A percentile compares a stretch with the other conserved stretches of the same genome.
Conservation (phyloP, 495 filamentous ascomycete genomes). For the Penicillium flavigenum region DNA sequence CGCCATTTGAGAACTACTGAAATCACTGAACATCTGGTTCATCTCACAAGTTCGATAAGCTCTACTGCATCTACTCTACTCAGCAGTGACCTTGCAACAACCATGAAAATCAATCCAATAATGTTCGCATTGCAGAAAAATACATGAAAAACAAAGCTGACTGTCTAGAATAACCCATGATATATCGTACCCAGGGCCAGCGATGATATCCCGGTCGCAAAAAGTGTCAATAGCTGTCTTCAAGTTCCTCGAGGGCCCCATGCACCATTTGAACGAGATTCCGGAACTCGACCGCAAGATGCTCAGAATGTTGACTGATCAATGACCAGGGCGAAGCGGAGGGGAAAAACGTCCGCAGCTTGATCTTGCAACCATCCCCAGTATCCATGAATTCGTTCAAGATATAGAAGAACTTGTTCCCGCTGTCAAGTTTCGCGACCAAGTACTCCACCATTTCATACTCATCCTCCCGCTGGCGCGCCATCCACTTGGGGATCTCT, state of each 20-base stretch:
- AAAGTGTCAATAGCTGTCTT: slow-evolving; percentile 6
- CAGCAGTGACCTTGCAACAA: neutral
- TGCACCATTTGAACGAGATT: slow-evolving; percentile 6
- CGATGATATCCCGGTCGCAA: neutral
- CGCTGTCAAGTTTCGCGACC: slow-evolving; percentile 6
- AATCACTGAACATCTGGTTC: neutral
- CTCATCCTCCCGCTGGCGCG: neutral
- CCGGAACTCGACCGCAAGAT: slow-evolving; percentile 9
- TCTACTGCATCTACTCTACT: slow-evolving; percentile 5
- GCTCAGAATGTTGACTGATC: slow-evolving; percentile 4
- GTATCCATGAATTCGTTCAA: slow-evolving; percentile 11
- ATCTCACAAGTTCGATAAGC: neutral
- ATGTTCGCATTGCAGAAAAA: neutral
- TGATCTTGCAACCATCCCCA: slow-evolving; percentile 5
- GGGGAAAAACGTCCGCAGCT: slow-evolving; percentile 5
- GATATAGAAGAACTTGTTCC: slow-evolving; percentile 9
- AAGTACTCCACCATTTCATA: slow-evolving; percentile 7
- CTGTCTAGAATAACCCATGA: neutral
- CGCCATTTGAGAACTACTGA: neutral
- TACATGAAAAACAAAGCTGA: neutral
- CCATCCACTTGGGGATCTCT: neutral
- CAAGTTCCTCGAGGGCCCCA: neutral
- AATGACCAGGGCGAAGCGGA: slow-evolving; percentile 5
- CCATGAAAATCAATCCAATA: neutral
- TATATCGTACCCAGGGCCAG: neutral